Evolutionary conservation across 345 rosid species (phyloP), one percentile per base, ranked within the genome.

Genomic region (Lumnitzera littorea): DNA sequence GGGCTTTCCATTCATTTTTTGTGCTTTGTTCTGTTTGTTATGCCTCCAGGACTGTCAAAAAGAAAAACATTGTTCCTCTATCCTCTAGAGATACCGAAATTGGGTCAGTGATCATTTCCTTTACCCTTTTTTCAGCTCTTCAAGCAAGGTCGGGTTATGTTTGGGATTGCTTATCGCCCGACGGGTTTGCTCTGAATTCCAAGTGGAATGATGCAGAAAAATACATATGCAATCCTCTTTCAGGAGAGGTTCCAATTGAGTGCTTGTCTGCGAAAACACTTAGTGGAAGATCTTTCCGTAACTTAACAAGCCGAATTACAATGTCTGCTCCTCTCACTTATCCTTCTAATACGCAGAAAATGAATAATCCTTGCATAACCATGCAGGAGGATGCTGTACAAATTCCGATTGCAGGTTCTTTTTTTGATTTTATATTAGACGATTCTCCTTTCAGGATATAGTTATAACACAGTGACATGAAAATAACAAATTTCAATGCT

Each of bases 181-280:
- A 88, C 25, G 98, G 96, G 51, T 85, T 88, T 74, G 83, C 89
- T 24, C 71, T 95, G 60, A 80, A 95, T 59, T 88, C 99, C 0
- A 91, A 95, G 64, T 95, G 99, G 99, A 86, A 77, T 60, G 98
- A 95, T 69, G 99, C 99, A n/a, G 98, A 95, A 84, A 91, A 82
- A 46, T 95, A 95, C 69, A 95, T 95, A 15, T 78, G 94, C 67
- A 95, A 95, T 58, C 99, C 99, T 46, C 80, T 80, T n/a, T 95
- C 99, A 20, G 98, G 99, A 62, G 82, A 88, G 71, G 87, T 91
- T 27, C 99, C 99, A 15, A 74, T 79, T 91, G 99, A 91, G 70
- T 95, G 99, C 74, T 73, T 95, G 31, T 95, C 99, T 17, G 85
- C 95, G 3, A 91, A 87, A 74, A 83, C 95, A 25, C 69, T 89